Percentiles rank a stretch among this genome's conserved stretches.
Evolutionary conservation across 306 rosid species (phyloP).

Genomic region (Inga laurina): DNA sequence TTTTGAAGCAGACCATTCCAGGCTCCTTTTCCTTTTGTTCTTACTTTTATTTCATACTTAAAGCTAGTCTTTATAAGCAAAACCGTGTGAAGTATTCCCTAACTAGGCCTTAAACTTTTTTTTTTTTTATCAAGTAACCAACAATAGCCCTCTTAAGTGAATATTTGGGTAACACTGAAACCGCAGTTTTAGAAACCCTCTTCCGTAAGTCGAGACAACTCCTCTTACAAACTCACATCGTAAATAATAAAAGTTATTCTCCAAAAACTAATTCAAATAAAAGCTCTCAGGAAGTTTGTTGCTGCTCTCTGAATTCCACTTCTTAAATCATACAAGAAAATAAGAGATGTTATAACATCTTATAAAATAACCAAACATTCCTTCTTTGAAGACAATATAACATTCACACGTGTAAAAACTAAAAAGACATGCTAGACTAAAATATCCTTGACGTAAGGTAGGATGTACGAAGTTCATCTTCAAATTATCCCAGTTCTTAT

Average conservation of each 20-base stretch:
- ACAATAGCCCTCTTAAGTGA: not conserved
- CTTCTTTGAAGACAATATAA: slow-evolving; percentile 24
- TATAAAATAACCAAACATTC: slow-evolving; percentile 12
- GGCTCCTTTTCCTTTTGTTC: not conserved
- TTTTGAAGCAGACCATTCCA: not conserved
- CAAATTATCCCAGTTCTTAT: not conserved
- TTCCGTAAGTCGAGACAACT: no score
- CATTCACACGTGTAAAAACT: not conserved
- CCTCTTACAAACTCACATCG: no score
- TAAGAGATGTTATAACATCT: not conserved
- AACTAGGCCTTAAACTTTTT: not conserved
- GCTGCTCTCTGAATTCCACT: not conserved
- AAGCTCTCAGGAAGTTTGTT: not conserved
- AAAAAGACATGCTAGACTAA: not conserved
- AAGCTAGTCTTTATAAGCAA: not conserved
- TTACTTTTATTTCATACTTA: not conserved
- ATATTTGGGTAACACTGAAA: no score
- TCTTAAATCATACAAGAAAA: not conserved
- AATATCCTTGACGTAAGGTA: not conserved
- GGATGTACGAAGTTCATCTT: not conserved
- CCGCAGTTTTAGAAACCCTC: no score
- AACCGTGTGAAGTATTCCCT: not conserved
- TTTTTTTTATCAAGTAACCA: not conserved
- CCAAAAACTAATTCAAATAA: no score
- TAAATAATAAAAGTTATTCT: no score